Conservation (phyloP, 148 eudicot genomes). For the Rhododendron kiyosumense region DNA sequence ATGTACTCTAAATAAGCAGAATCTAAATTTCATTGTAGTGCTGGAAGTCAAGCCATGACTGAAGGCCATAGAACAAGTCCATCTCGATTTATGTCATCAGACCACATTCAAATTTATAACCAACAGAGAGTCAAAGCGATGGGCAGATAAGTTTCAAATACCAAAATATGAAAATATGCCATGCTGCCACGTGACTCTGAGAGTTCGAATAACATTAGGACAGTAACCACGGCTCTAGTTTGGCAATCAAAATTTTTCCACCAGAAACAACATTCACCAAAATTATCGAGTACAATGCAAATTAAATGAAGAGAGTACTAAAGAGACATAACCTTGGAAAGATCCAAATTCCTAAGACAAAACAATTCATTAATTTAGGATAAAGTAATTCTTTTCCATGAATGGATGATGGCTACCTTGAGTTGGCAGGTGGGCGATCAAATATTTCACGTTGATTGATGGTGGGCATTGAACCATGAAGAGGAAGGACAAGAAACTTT, state of each 20-base stretch:
- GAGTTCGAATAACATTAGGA: background rate
- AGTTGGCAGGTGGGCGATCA: conserved; percentile 71
- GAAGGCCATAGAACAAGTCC: background rate
- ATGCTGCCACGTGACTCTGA: background rate
- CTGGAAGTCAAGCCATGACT: background rate
- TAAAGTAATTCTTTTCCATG: background rate
- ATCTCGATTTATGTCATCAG: background rate
- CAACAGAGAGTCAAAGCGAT: background rate
- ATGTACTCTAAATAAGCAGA: background rate
- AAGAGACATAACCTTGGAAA: background rate
- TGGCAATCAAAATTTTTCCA: background rate
- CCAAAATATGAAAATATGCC: background rate
- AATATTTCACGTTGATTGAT: conserved; percentile 89
- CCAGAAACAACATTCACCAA: background rate
- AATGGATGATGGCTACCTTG: conserved; percentile 37
- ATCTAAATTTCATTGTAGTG: background rate
- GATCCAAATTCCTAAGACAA: background rate
- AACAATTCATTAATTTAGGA: background rate
- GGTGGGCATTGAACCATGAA: conserved; percentile 99
- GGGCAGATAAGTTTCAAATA: background rate
- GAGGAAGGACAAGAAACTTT: conserved; percentile 78
- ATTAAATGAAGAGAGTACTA: background rate
- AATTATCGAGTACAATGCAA: background rate
- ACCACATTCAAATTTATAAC: background rate
- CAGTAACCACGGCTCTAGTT: background rate